These are phyloP conservation scores for Citrullus colocynthis DNA, from an alignment of 306 rosid genomes.

Conservation along the genomic window DNA sequence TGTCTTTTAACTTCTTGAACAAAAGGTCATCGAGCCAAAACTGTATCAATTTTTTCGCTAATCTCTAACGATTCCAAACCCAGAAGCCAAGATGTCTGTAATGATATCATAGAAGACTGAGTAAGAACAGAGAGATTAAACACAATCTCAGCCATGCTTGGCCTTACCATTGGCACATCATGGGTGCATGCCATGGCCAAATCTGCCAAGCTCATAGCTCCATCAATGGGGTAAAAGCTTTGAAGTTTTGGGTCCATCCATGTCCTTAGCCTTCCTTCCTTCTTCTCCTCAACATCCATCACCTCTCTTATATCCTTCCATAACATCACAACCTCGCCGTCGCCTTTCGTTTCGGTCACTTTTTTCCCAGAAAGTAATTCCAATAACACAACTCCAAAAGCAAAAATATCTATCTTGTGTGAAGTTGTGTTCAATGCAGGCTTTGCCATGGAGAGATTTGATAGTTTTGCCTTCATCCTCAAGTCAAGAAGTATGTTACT, in stretches of 20 bases:
- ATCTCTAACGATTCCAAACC: not conserved
- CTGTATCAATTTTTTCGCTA: not conserved
- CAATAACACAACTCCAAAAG: conserved; percentile 52
- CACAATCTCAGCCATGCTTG: conserved; percentile 23
- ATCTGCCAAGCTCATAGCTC: conserved; percentile 41
- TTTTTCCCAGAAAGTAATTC: conserved; percentile 59
- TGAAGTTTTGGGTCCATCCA: conserved; percentile 62
- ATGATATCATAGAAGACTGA: conserved; percentile 6
- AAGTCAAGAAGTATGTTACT: conserved; percentile 60
- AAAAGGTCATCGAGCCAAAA: not conserved
- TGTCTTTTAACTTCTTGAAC: not conserved
- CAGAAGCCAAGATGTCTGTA: not conserved
- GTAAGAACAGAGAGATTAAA: conserved; percentile 18
- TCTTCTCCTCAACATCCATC: conserved; percentile 35
- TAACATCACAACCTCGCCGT: conserved; percentile 46
- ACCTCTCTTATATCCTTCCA: conserved; percentile 51
- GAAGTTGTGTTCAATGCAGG: conserved; percentile 23
- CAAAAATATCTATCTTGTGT: conserved; percentile 54
- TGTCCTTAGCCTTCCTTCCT: conserved; percentile 29
- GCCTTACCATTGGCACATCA: conserved; percentile 23
- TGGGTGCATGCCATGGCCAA: conserved; percentile 48
- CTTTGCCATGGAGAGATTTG: conserved; percentile 61
- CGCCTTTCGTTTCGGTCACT: conserved; percentile 28
- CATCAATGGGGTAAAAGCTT: conserved; percentile 28
- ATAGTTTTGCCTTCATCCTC: conserved; percentile 59